Percentiles rank a stretch among this genome's conserved stretches.
These are phyloP conservation scores for Phytophthora europaea DNA, from an alignment of 352 stramenopile genomes.

Conservation along the genomic window DNA sequence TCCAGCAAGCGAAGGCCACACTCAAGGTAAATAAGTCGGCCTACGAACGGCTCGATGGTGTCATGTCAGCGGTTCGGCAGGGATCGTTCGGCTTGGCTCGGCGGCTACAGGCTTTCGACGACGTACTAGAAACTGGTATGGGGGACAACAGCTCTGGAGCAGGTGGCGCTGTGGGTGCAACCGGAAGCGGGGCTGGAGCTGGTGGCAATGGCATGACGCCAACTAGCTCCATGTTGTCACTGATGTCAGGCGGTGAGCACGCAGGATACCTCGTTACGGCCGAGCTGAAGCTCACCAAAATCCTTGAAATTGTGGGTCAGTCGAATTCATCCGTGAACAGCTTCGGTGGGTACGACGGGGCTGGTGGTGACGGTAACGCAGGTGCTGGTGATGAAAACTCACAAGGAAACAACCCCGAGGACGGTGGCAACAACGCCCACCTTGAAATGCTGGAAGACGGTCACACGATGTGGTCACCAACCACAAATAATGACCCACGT, in stretches of 20 bases:
- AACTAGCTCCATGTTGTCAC: slow-evolving; percentile 39
- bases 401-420: slow-evolving; percentile 27
- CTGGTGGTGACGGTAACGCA: slow-evolving; percentile 37
- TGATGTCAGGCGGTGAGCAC: slow-evolving; percentile 57
- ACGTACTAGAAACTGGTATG: slow-evolving; percentile 56
- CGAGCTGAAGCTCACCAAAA: slow-evolving; percentile 84
- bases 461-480: slow-evolving; percentile 69
- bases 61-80: slow-evolving; percentile 79
- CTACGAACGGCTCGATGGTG: slow-evolving; percentile 77
- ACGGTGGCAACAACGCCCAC: slow-evolving; percentile 38
- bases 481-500: slow-evolving; percentile 73
- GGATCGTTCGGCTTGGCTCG: slow-evolving; percentile 79
- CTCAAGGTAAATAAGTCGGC: slow-evolving; percentile 85
- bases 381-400: slow-evolving; percentile 38
- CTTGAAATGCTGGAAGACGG: slow-evolving; percentile 65
- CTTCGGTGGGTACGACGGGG: slow-evolving; percentile 58
- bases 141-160: slow-evolving; percentile 20
- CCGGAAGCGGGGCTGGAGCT: slow-evolving; percentile 10
- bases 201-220: slow-evolving; percentile 19
- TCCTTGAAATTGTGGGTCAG: slow-evolving; percentile 82
- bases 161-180: not conserved
- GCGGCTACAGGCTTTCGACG: slow-evolving; percentile 76
- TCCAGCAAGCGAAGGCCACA: slow-evolving; percentile 74
- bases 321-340: slow-evolving; percentile 66
- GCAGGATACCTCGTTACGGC: slow-evolving; percentile 65